Evolutionary conservation across 768 basidiomycete species (phyloP).

Genomic region (Cubamyces lactineus): DNA sequence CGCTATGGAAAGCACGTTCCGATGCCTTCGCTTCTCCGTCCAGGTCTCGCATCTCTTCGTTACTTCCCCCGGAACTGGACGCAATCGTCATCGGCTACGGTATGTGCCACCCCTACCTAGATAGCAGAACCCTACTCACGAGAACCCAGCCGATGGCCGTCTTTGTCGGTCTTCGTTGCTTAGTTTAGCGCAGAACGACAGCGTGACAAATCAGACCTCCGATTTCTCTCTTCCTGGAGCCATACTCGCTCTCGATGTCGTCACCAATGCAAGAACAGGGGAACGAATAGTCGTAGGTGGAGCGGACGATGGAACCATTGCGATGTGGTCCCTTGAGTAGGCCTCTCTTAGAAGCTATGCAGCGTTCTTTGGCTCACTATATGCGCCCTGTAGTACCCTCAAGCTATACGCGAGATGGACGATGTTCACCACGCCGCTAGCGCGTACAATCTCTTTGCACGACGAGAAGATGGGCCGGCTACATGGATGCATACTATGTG

Average conservation of each 20-base stretch:
- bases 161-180: constrained; percentile 34
- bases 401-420: constrained; percentile 72
- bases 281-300: constrained; percentile 74
- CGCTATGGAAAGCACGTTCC: constrained; percentile 33
- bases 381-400: constrained; percentile 51
- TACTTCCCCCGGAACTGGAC: constrained; percentile 57
- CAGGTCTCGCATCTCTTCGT: constrained; percentile 25
- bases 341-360: constrained; percentile 22
- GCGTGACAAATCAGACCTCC: constrained; percentile 43
- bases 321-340: constrained; percentile 72
- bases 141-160: constrained; percentile 34
- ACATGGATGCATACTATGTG: constrained; percentile 68
- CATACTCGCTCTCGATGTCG: constrained; percentile 55
- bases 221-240: constrained; percentile 49
- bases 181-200: constrained; percentile 18
- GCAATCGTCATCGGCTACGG: constrained; percentile 57
- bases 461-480: constrained; percentile 58
- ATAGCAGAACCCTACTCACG: background rate
- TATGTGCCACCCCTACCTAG: constrained; percentile 3
- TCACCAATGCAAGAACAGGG: constrained; percentile 59
- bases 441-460: constrained; percentile 57
- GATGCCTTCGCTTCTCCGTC: constrained; percentile 10
- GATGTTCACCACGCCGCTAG: constrained; percentile 68
- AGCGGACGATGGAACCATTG: constrained; percentile 76
- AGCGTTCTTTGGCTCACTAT: background rate